These are phyloP conservation scores for Nadsonia commutata DNA, from an alignment of 1,139 yeast species.

Conservation along the genomic window DNA sequence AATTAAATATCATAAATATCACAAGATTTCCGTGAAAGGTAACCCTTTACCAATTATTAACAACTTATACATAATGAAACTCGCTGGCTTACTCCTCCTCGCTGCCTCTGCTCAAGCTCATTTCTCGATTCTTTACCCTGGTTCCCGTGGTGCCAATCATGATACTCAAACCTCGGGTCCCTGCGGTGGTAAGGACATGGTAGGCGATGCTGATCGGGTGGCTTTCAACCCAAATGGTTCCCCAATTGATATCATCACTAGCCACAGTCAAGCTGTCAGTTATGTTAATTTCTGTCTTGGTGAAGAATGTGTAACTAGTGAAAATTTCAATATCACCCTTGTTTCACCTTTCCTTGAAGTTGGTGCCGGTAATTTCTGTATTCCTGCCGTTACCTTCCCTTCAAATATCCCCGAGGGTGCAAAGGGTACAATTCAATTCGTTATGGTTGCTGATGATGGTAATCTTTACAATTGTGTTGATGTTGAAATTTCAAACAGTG, in stretches of 20 bases:
- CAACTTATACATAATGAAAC: not conserved
- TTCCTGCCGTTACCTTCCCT: conserved; percentile 11
- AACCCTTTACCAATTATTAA: not conserved
- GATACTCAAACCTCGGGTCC: conserved; percentile 13
- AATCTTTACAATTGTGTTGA: conserved; percentile 16
- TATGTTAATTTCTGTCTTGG: conserved; percentile 12
- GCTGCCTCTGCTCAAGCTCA: conserved; percentile 14
- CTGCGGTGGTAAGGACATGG: conserved; percentile 13
- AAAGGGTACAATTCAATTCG: conserved; percentile 15
- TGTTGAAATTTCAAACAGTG: conserved; percentile 10
- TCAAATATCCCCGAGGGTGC: conserved; percentile 7
- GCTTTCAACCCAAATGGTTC: conserved; percentile 11
- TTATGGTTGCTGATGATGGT: conserved; percentile 13
- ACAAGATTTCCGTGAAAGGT: no score
- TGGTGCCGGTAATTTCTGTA: conserved; percentile 15
- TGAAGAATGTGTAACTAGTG: conserved; percentile 9
- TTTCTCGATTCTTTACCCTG: conserved; percentile 13
- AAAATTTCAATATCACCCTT: conserved; percentile 11
- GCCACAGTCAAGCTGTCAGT: conserved; percentile 11
- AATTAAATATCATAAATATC: no score
- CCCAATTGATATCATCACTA: conserved; percentile 10
- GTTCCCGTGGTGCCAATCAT: conserved; percentile 13
- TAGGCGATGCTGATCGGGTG: conserved; percentile 9
- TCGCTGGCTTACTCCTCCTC: conserved; percentile 8
- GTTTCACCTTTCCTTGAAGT: conserved; percentile 9